phyloP scores from a whole-genome alignment of 805 yeast genomes.

The Torulaspora franciscae region DNA sequence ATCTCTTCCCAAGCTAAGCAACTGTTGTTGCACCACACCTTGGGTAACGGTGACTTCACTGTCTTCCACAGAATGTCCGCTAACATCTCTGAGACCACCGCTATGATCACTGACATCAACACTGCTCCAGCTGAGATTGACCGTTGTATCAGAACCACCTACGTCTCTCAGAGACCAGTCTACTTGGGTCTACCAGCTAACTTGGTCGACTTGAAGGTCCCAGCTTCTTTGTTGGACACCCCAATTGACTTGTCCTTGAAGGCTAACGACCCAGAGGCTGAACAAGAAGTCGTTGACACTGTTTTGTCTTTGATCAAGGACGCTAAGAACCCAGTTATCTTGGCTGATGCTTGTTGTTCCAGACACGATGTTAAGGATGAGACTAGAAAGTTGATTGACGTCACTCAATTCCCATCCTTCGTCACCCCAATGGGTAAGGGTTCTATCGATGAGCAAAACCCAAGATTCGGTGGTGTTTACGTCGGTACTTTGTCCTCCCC shows the following conservation, averaged over 20 bases:
- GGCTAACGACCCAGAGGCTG: conserved; percentile 57
- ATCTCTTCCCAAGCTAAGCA: conserved; percentile 66
- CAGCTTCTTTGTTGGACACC: conserved; percentile 50
- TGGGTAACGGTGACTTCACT: conserved; percentile 78
- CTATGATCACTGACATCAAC: conserved; percentile 56
- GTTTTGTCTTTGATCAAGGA: conserved; percentile 48
- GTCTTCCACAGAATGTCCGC: conserved; percentile 76
- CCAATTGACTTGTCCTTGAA: conserved; percentile 59
- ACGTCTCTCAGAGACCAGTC: conserved; percentile 70
- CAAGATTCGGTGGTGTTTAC: conserved; percentile 78
- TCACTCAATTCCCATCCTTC: conserved; percentile 74
- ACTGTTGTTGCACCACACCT: conserved; percentile 72
- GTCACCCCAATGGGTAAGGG: conserved; percentile 92
- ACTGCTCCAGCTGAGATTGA: conserved; percentile 70
- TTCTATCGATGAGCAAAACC: conserved; percentile 63
- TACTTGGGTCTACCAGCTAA: conserved; percentile 81
- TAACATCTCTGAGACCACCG: conserved; percentile 62
- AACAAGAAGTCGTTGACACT: conserved; percentile 54
- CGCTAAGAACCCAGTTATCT: conserved; percentile 66
- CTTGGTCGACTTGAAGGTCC: conserved; percentile 62
- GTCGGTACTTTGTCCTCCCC: conserved; percentile 77
- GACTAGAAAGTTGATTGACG: conserved; percentile 55
- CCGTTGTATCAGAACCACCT: conserved; percentile 67
- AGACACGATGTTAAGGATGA: conserved; percentile 68
- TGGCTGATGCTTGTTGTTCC: conserved; percentile 84